A percentile compares a stretch with the other conserved stretches of the same genome.
phyloP scores from a whole-genome alignment of 352 stramenopile genomes.

The Phytophthora pseudosyringae region DNA sequence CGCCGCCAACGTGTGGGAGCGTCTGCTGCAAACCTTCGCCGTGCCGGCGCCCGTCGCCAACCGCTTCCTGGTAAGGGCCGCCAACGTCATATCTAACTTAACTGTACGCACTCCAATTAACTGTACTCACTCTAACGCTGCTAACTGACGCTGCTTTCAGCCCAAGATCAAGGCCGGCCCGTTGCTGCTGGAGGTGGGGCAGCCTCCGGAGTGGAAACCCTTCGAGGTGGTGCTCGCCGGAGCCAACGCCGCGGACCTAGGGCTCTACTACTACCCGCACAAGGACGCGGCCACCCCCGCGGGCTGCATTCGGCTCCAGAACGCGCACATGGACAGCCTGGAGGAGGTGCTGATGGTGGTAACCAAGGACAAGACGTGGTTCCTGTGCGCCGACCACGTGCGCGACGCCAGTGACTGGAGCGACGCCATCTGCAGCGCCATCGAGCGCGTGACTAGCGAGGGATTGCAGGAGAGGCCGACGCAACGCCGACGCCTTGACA shows the following conservation, averaged over 20 bases:
- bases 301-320: slow-evolving; percentile 67
- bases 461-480: slow-evolving; percentile 11
- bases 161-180: slow-evolving; percentile 67
- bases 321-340: slow-evolving; percentile 70
- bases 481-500: slow-evolving; percentile 49
- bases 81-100: background rate
- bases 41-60: slow-evolving; percentile 34
- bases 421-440: slow-evolving; percentile 62
- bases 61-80: slow-evolving; percentile 48
- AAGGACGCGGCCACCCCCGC: slow-evolving; percentile 46
- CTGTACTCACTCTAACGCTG: background rate
- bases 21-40: slow-evolving; percentile 59
- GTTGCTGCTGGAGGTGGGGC: slow-evolving; percentile 65
- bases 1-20: slow-evolving; percentile 49
- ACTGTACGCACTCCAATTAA: background rate
- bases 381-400: slow-evolving; percentile 68
- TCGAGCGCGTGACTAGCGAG: slow-evolving; percentile 46
- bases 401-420: slow-evolving; percentile 70
- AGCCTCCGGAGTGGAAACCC: slow-evolving; percentile 57
- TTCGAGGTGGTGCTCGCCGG: slow-evolving; percentile 75
- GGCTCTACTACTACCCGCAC: slow-evolving; percentile 72
- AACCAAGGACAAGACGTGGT: slow-evolving; percentile 81
- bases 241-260: slow-evolving; percentile 53
- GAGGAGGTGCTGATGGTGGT: slow-evolving; percentile 82
- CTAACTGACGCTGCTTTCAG: slow-evolving; percentile 20